Percentiles rank a stretch among this genome's conserved stretches.
Evolutionary conservation across 306 rosid genomes (phyloP).

Genomic region (barrel medic (Medicago truncatula)): MtrunA17r5.0-ANR NC_053043.1:3465001-3465500

Average conservation of each 20-base stretch:
- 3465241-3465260: constrained; percentile 10
- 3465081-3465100: constrained; percentile 95
- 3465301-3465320: constrained; percentile 11
- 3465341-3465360: too few relatives aligned
- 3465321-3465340: too few relatives aligned
- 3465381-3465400: not conserved
- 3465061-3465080: constrained; percentile 94
- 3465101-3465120: constrained; percentile 99
- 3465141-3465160: constrained; percentile 90
- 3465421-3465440: constrained; percentile 25
- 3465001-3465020: constrained; percentile 83
- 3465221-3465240: not conserved
- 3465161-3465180: constrained; percentile 39
- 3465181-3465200: not conserved
- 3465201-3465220: not conserved
- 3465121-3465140: constrained; percentile 95
- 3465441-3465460: not conserved
- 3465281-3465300: constrained; percentile 20
- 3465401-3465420: constrained; percentile 30
- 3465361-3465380: constrained; percentile 1
- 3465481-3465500: constrained; percentile 11
- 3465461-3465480: constrained; percentile 3
- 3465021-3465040: constrained; percentile 91
- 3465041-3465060: constrained; percentile 94
- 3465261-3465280: constrained; percentile 5